Evolutionary conservation across 352 stramenopile species (phyloP).

Genomic region (Peronospora tabacina): DNA sequence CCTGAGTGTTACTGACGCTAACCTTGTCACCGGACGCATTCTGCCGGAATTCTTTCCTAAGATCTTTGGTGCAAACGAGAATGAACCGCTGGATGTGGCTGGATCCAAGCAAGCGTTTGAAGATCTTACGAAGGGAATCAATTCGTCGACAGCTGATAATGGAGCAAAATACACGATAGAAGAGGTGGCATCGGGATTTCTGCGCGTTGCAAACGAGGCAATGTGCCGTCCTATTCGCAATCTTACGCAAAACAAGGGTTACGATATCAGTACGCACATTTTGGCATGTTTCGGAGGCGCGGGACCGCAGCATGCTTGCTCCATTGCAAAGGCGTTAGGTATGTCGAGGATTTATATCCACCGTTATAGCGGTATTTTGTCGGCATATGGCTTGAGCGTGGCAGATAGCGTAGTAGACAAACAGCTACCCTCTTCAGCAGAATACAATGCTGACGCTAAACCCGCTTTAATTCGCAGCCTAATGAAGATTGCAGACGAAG

Average conservation of each 20-base stretch:
- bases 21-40: constrained; percentile 96
- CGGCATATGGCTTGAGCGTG: constrained; percentile 94
- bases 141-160: constrained; percentile 50
- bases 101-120: constrained; percentile 90
- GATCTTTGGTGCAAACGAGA: constrained; percentile 97
- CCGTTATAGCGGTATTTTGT: constrained; percentile 97
- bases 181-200: constrained; percentile 96
- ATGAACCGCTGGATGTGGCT: constrained; percentile 94
- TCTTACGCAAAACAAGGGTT: constrained; percentile 97
- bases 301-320: constrained; percentile 96
- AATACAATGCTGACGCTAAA: constrained; percentile 56
- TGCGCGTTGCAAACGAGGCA: constrained; percentile 97
- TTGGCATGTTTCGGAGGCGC: constrained; percentile 98
- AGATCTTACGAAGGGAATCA: constrained; percentile 84
- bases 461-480: constrained; percentile 37
- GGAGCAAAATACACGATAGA: constrained; percentile 75
- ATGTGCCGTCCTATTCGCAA: constrained; percentile 99
- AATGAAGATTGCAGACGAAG: constrained; percentile 47
- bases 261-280: constrained; percentile 94
- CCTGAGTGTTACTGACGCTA: constrained; percentile 97
- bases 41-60: constrained; percentile 95
- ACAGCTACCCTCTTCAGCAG: constrained; percentile 83
- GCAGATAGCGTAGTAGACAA: constrained; percentile 96
- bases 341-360: constrained; percentile 98
- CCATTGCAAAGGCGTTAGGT: constrained; percentile 92